These are phyloP conservation scores for Fusarium poae DNA, from an alignment of 2,329 filamentous ascomycete genomes.

Conservation along the genomic window DNA sequence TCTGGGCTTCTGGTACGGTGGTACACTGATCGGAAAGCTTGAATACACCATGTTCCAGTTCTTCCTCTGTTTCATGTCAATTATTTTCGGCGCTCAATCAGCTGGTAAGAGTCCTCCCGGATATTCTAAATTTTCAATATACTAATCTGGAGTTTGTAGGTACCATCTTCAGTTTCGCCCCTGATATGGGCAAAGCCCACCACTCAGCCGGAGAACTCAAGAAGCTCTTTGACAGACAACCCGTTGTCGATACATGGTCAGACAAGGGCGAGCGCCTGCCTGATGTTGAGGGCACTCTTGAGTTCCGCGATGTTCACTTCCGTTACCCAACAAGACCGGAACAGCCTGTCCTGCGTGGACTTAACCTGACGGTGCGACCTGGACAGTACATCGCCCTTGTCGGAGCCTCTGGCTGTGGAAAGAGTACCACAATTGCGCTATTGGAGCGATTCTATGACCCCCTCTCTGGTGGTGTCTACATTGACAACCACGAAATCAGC, in stretches of 20 bases:
- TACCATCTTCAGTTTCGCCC: conserved; percentile 88
- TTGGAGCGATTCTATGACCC: conserved; percentile 97
- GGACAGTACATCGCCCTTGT: conserved; percentile 91
- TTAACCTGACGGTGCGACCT: conserved; percentile 79
- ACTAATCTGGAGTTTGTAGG: conserved; percentile 82
- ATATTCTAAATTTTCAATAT: background rate
- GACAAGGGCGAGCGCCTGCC: conserved; percentile 73
- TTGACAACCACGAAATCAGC: conserved; percentile 87
- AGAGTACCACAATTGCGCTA: conserved; percentile 91
- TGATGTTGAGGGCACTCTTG: conserved; percentile 79
- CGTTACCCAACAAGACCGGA: conserved; percentile 92
- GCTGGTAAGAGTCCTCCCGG: conserved; percentile 58
- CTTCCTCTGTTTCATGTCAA: conserved; percentile 88
- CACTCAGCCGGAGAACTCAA: conserved; percentile 85
- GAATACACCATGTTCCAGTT: conserved; percentile 89
- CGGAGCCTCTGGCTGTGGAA: conserved; percentile 93
- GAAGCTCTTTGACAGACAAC: conserved; percentile 84
- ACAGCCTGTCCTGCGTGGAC: conserved; percentile 88
- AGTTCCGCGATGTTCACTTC: conserved; percentile 95
- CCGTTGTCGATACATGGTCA: conserved; percentile 86
- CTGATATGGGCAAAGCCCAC: conserved; percentile 94
- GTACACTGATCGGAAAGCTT: conserved; percentile 75
- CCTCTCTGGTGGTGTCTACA: conserved; percentile 79
- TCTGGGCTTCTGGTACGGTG: conserved; percentile 93
- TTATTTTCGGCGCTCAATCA: conserved; percentile 93